These are phyloP conservation scores for Fusarium guadeloupense DNA, from an alignment of 2,329 filamentous ascomycete genomes.

Conservation along the genomic window DNA sequence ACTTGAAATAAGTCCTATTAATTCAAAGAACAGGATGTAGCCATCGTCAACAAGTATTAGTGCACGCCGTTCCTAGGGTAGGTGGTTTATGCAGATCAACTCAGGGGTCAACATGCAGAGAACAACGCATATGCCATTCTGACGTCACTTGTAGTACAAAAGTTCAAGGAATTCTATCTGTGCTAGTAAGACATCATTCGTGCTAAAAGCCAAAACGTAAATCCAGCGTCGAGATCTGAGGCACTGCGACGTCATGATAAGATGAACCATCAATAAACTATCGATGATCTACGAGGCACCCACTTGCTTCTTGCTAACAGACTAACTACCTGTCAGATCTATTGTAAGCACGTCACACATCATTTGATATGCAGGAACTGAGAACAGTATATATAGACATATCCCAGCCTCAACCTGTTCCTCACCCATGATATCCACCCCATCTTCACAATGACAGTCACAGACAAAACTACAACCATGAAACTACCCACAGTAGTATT, in stretches of 20 bases:
- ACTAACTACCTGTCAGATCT: background rate
- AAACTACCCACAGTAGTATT: constrained; percentile 46
- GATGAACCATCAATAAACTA: background rate
- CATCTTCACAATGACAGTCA: constrained; percentile 1
- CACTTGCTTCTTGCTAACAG: background rate
- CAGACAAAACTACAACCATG: background rate
- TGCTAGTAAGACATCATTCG: background rate
- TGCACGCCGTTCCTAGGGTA: too few species aligned
- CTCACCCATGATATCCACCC: background rate
- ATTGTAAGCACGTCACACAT: background rate
- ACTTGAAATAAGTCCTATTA: background rate
- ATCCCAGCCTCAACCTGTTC: background rate
- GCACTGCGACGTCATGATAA: constrained; percentile 7
- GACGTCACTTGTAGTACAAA: background rate
- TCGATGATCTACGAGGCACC: background rate
- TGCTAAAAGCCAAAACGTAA: background rate
- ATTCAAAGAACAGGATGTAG: background rate
- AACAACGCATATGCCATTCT: background rate
- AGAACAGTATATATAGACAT: background rate
- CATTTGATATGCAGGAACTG: background rate
- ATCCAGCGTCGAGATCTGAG: background rate
- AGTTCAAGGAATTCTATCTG: background rate
- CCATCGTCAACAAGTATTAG: too few species aligned
- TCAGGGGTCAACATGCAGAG: background rate
- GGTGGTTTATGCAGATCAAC: background rate